phyloP scores from a whole-genome alignment of 352 stramenopile species.

The Pythium dissotocum region DNA sequence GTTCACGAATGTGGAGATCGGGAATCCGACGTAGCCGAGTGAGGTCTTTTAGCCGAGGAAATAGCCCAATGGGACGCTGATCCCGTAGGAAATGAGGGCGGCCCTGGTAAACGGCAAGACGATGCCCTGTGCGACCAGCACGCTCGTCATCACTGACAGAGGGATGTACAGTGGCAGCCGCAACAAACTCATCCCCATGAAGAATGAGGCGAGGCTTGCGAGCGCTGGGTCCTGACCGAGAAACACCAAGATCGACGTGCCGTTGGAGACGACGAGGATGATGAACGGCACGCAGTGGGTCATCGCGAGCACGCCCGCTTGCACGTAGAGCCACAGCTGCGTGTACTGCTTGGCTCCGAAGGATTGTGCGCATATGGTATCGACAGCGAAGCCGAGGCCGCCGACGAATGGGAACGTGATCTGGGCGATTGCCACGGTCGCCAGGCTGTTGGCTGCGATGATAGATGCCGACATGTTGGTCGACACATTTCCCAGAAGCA shows the following conservation, averaged over 20 bases:
- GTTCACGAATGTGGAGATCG: constrained; percentile 30
- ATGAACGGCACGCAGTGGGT: background rate
- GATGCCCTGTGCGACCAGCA: constrained; percentile 32
- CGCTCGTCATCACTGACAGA: background rate
- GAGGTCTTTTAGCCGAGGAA: constrained; percentile 38
- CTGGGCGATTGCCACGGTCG: background rate
- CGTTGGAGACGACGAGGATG: background rate
- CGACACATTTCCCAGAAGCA: background rate
- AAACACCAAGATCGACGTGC: background rate
- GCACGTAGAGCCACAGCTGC: constrained; percentile 6
- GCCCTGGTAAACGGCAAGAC: constrained; percentile 36
- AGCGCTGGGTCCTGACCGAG: background rate
- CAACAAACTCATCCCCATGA: background rate
- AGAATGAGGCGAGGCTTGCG: background rate
- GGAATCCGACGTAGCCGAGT: constrained; percentile 39
- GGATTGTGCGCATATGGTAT: constrained; percentile 2
- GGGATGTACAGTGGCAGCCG: background rate
- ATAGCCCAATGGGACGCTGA: constrained; percentile 34
- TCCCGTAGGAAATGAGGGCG: constrained; percentile 24
- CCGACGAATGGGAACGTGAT: background rate
- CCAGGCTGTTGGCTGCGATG: background rate
- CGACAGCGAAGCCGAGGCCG: background rate
- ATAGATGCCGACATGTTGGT: background rate
- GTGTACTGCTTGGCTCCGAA: constrained; percentile 5
- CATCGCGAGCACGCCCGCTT: background rate